Base-by-base conservation (phyloP, 2,329 filamentous ascomycete species). In the Leptodontidium sp. region DNA sequence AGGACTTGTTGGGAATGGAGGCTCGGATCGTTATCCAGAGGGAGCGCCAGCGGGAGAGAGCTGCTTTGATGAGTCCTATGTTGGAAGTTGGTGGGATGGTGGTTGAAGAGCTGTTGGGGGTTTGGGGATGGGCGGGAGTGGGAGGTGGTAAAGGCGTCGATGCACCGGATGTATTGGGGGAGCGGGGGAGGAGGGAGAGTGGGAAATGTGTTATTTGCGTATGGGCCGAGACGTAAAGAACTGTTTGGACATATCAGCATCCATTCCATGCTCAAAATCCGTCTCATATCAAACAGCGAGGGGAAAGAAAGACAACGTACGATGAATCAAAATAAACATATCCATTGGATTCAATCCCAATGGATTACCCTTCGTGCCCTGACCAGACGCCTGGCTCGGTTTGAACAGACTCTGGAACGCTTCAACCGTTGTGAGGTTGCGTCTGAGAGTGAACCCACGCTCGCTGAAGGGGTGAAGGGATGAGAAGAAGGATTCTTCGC, bases 391-490 rank as follows among this genome's bases (percentile, higher is more conserved):
- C 40, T 55, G 52, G 8, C 14, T 49, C 21, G 59, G 15, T 24
- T 64, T 64, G 21, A 55, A 83, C 1, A 83, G 67, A 62, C 72
- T 76, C 52, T 80, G 77, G 57, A 83, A 83, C 6, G 81, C 80
- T 58, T 80, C 77, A 29, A 74, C 78, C 9, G 81, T 70, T 1
- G 78, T 80, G 2, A 80, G 65, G 8, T 80, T 75, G 9, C 81
- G 79, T 17, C 76, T 76, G 32, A 79, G 77, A 12, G 75, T 75
- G 67, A 82, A 83, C 1, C 77, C 78, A 1, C 77, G 77, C 47
- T 82, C 78, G 50, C 78, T 71, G 62, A 83, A 83, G 29, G 82
- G 82, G 69, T 83, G 81, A 8, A 76, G 68, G 4, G 80, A 80
- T 53, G 74, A 73, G 72, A 82, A 84, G 2, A 82, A 52, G 0